Evolutionary conservation across 306 rosid species (phyloP).

Genomic region (Prosopis cineraria): DNA sequence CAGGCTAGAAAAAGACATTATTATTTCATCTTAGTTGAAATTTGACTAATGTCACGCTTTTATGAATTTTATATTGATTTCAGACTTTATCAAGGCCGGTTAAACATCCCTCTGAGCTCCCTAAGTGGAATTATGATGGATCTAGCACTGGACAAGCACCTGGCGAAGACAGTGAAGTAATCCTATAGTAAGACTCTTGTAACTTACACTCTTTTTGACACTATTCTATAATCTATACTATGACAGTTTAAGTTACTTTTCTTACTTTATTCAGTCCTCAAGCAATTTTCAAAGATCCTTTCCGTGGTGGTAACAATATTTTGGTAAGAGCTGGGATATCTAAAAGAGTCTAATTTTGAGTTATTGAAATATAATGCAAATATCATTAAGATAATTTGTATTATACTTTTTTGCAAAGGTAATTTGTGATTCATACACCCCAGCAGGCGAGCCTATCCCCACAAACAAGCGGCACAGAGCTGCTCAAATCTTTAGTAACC

Average conservation of each 20-base stretch:
- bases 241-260: slow-evolving; percentile 30
- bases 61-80: slow-evolving; percentile 33
- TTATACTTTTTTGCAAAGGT: slow-evolving; percentile 57
- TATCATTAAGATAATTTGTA: slow-evolving; percentile 29
- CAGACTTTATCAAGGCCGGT: slow-evolving; percentile 93
- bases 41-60: slow-evolving; percentile 27
- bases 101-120: slow-evolving; percentile 94
- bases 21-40: not conserved
- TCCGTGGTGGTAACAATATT: slow-evolving; percentile 97
- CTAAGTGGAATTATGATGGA: slow-evolving; percentile 99
- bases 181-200: slow-evolving; percentile 79
- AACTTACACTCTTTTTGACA: slow-evolving; percentile 22
- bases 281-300: slow-evolving; percentile 94
- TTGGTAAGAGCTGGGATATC: slow-evolving; percentile 61
- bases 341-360: slow-evolving; percentile 17
- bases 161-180: slow-evolving; percentile 99
- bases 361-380: slow-evolving; percentile 31
- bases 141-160: slow-evolving; percentile 99
- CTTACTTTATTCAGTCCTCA: slow-evolving; percentile 71
- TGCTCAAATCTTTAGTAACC: slow-evolving; percentile 77
- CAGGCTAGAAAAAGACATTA: not conserved
- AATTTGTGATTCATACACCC: slow-evolving; percentile 90
- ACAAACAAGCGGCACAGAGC: slow-evolving; percentile 94
- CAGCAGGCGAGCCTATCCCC: slow-evolving; percentile 93
- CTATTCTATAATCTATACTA: not conserved